Evolutionary conservation across 495 filamentous ascomycete species (phyloP), one percentile per base, ranked within the genome.

Genomic region (Pseudoneurospora amorphoporcata): DNA sequence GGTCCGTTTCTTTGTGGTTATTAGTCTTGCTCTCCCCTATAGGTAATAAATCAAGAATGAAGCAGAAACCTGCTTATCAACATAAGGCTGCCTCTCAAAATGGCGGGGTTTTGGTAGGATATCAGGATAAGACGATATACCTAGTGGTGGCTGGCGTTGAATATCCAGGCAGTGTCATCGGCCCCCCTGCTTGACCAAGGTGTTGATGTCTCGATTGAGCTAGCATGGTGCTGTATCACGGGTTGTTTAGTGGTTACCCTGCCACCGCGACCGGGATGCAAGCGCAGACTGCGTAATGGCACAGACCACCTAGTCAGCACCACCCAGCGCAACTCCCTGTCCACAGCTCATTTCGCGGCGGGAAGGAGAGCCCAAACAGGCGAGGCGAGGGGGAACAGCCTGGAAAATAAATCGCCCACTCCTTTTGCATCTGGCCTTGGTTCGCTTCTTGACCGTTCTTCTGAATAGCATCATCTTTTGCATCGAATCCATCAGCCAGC

Each of bases 191-290:
- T 61, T 65, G 12, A 32, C 29, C 23, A 61, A 35, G 29, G 5
- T 32, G 12, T 61, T 32, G 29, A 61, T 65, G 53, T 61, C 53
- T 65, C 53, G 53, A 17, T 65, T 8, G 12, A 65, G 53, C 23
- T 61, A 61, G 23, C 29, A 61, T 35, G 41, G 42, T 41, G 58
- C 68, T 65, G 69, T 74, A 45, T 70, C 65, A 72, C 72, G 75
- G 71, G 75, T 72, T 72, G 69, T 72, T 73, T 73, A 58, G 69
- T 41, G 72, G 79, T 80, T 81, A 79, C 80, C 79, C 77, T 76
- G 77, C 75, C 77, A 81, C 77, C 77, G 39, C 53, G 35, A 32
- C 53, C 8, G 70, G 29, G 32, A n/a, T 45, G 42, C 38, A 29
- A 17, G 53, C 43, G 43, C 70, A 58, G 32, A 37, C 29, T 45